Conservation (phyloP, 1,284 basidiomycete species). For the Pisolithus thermaeus region DNA sequence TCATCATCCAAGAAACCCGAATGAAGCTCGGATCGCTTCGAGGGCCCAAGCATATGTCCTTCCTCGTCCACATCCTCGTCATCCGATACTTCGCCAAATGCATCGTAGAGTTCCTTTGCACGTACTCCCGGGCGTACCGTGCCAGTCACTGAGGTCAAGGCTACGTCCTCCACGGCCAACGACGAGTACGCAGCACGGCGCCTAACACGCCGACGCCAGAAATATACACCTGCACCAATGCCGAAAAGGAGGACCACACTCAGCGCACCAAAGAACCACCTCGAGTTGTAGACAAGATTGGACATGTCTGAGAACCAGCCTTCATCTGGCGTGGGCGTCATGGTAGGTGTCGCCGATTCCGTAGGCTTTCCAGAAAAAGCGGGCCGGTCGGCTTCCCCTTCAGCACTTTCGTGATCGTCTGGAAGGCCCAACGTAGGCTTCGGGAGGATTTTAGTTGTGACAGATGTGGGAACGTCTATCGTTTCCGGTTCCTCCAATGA, state of each 20-base stretch:
- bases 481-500: constrained; percentile 35
- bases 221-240: constrained; percentile 55
- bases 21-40: constrained; percentile 43
- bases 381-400: constrained; percentile 64
- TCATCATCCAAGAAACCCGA: constrained; percentile 64
- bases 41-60: constrained; percentile 14
- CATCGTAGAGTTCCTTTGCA: constrained; percentile 86
- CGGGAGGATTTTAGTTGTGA: constrained; percentile 56
- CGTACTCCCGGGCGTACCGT: constrained; percentile 35
- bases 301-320: constrained; percentile 84
- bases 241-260: constrained; percentile 70
- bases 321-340: constrained; percentile 64
- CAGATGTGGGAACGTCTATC: constrained; percentile 33
- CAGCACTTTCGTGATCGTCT: constrained; percentile 68
- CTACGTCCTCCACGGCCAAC: constrained; percentile 68
- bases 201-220: constrained; percentile 61
- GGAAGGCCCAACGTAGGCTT: constrained; percentile 91
- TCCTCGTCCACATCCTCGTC: constrained; percentile 69
- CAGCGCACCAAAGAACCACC: constrained; percentile 81
- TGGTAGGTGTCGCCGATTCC: constrained; percentile 33
- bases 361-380: constrained; percentile 44
- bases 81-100: constrained; percentile 81
- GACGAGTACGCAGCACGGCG: constrained; percentile 59
- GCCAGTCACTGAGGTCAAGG: constrained; percentile 58
- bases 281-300: constrained; percentile 68